phyloP scores from a whole-genome alignment of 2,329 filamentous ascomycete genomes.

The Penicillium sumatraense region DNA sequence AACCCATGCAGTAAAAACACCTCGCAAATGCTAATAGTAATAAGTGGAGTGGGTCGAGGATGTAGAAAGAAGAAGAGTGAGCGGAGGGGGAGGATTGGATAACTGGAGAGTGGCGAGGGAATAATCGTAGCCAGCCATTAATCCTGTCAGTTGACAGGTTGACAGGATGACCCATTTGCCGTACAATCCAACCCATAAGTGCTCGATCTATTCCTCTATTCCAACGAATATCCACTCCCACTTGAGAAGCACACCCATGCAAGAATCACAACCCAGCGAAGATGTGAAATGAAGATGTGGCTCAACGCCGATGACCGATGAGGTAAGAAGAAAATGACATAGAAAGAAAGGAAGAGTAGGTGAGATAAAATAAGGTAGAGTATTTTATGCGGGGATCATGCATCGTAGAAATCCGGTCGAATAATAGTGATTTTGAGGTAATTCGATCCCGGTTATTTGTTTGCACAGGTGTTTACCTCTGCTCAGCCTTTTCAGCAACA shows the following conservation, averaged over 20 bases:
- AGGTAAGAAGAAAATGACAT: conserved; percentile 1
- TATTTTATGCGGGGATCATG: not conserved
- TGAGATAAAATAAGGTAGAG: too few relatives aligned
- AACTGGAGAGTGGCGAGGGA: not conserved
- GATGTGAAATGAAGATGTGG: not conserved
- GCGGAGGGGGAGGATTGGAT: not conserved
- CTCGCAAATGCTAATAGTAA: conserved; percentile 6
- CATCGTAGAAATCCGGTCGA: not conserved
- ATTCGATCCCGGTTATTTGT: not conserved
- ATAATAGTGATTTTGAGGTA: not conserved
- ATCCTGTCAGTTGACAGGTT: not conserved
- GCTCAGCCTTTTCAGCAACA: conserved; percentile 33
- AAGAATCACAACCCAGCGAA: not conserved
- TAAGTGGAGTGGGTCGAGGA: not conserved
- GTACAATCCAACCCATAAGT: not conserved
- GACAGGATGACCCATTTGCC: too few relatives aligned
- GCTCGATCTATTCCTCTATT: too few relatives aligned
- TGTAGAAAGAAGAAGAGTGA: not conserved
- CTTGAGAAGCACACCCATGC: not conserved
- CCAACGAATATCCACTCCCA: too few relatives aligned
- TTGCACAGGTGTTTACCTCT: not conserved
- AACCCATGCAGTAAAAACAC: not conserved
- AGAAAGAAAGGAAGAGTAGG: not conserved
- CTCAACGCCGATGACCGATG: not conserved
- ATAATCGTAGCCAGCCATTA: not conserved